Percentiles rank a stretch among this genome's conserved stretches.
These are phyloP conservation scores for Pachysandra terminalis DNA, from an alignment of 164 flowering plant species.

Conservation along the genomic window DNA sequence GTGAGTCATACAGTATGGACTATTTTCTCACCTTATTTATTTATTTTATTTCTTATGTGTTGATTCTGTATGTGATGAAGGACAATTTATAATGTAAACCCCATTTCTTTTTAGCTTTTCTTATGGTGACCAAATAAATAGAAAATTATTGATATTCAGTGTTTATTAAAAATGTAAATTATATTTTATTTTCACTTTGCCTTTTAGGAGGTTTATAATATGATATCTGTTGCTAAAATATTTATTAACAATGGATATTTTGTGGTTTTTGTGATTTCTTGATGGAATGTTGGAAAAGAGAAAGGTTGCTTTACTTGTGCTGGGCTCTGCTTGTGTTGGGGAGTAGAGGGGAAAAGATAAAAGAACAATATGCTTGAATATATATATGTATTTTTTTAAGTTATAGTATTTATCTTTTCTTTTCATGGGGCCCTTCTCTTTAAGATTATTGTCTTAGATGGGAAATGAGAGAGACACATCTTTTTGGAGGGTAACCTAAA, in stretches of 20 bases:
- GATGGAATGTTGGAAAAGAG: conserved; percentile 12
- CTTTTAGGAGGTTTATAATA: background rate
- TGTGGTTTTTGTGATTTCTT: background rate
- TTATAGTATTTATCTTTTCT: conserved; percentile 27
- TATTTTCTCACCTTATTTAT: background rate
- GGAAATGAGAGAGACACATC: conserved; percentile 12
- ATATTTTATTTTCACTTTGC: background rate
- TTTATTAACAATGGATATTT: conserved; percentile 2
- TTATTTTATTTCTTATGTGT: background rate
- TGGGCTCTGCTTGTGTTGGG: conserved; percentile 14
- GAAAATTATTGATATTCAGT: no score
- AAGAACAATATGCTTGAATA: conserved; percentile 15
- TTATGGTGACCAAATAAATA: background rate
- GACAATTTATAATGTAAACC: background rate
- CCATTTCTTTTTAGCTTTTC: background rate
- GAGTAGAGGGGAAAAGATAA: background rate
- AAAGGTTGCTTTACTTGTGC: conserved; percentile 13
- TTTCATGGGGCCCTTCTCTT: conserved; percentile 27
- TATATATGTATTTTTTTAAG: conserved; percentile 15
- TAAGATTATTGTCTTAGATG: conserved; percentile 18
- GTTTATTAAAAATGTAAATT: no score
- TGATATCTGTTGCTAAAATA: background rate
- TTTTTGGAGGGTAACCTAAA: conserved; percentile 14
- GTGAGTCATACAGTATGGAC: background rate
- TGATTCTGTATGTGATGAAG: no score